phyloP scores from a whole-genome alignment of 1,284 basidiomycete species.

The Cerioporus squamosus region DNA sequence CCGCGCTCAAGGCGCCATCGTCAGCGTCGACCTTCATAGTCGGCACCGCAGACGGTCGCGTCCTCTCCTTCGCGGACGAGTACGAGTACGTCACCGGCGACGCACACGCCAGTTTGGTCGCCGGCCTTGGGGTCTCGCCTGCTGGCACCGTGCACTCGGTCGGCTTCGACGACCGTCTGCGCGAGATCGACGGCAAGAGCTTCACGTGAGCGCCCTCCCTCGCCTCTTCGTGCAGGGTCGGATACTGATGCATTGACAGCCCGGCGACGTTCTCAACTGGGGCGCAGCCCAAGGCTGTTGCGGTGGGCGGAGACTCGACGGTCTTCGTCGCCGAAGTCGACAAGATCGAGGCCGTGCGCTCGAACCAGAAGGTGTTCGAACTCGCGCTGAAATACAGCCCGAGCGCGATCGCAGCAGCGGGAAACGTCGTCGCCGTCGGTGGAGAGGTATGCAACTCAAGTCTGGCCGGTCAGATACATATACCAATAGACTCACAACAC shows the following conservation, averaged over 20 bases:
- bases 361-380: slow-evolving; percentile 68
- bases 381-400: slow-evolving; percentile 58
- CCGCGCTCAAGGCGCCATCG: slow-evolving; percentile 50
- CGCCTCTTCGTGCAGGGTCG: background rate
- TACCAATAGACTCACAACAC: background rate
- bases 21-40: slow-evolving; percentile 71
- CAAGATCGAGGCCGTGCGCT: slow-evolving; percentile 69
- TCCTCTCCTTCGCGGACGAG: slow-evolving; percentile 64
- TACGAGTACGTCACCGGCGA: slow-evolving; percentile 62
- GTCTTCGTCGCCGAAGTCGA: slow-evolving; percentile 75
- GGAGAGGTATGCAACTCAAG: slow-evolving; percentile 71
- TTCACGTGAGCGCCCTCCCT: slow-evolving; percentile 57
- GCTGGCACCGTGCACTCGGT: slow-evolving; percentile 66
- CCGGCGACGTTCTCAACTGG: slow-evolving; percentile 49
- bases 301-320: slow-evolving; percentile 63
- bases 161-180: slow-evolving; percentile 82
- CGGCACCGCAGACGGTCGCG: slow-evolving; percentile 85
- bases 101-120: slow-evolving; percentile 76
- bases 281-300: slow-evolving; percentile 79
- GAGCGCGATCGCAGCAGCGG: slow-evolving; percentile 58
- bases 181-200: slow-evolving; percentile 58
- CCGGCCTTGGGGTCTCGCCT: slow-evolving; percentile 60
- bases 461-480: background rate
- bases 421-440: slow-evolving; percentile 70
- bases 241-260: slow-evolving; percentile 33